Evolutionary conservation across 2,329 filamentous ascomycete species (phyloP).

Genomic region (Aspergillus fumigatiaffinis): DNA sequence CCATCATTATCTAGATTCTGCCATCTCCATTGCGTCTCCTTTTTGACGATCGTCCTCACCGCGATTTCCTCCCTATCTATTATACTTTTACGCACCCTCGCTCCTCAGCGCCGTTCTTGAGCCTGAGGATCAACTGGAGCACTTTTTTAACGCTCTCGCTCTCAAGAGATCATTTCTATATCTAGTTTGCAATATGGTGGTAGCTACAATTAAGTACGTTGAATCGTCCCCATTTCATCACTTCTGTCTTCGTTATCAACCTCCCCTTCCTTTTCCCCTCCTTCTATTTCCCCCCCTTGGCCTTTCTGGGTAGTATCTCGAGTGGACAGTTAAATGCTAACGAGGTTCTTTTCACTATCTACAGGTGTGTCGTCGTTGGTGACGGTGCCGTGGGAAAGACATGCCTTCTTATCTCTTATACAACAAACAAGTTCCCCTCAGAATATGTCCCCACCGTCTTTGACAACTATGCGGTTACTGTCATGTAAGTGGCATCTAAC

Average conservation of each 20-base stretch:
- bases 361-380: constrained; percentile 95
- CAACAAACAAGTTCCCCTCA: constrained; percentile 98
- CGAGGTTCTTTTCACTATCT: constrained; percentile 11
- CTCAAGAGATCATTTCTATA: constrained; percentile 11
- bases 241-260: constrained; percentile 7
- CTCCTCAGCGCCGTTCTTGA: constrained; percentile 15
- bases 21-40: not conserved
- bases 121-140: not conserved
- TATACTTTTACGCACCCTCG: constrained; percentile 7
- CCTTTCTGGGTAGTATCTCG: constrained; percentile 1
- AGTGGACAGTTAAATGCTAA: constrained; percentile 9
- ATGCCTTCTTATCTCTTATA: constrained; percentile 97
- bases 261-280: constrained; percentile 7
- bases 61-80: constrained; percentile 11
- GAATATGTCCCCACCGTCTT: constrained; percentile 99
- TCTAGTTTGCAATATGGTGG: constrained; percentile 48
- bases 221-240: constrained; percentile 3
- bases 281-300: constrained; percentile 10
- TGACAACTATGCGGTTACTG: constrained; percentile 99
- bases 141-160: constrained; percentile 6
- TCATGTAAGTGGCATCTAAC: constrained; percentile 70
- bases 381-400: constrained; percentile 99
- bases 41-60: constrained; percentile 4
- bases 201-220: constrained; percentile 61
- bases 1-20: not conserved